A percentile compares a stretch with the other conserved stretches of the same genome.
phyloP scores from a whole-genome alignment of 257 asterid species.

The Capsicum rhomboideum region DNA sequence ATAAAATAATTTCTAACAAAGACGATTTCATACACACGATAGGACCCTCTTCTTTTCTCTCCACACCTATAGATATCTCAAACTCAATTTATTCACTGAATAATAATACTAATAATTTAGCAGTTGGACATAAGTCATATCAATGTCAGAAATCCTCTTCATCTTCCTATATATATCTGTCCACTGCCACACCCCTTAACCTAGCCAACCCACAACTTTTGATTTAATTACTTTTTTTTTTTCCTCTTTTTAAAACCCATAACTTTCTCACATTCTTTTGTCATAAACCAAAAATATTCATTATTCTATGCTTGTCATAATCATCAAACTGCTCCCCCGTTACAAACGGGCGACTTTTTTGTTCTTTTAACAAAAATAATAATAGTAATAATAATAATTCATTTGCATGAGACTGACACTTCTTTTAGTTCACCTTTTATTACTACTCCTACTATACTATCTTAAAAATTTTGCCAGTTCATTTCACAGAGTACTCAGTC shows the following conservation, averaged over 20 bases:
- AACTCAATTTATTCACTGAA: too few species aligned
- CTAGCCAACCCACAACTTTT: conserved; percentile 7
- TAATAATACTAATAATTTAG: neutral
- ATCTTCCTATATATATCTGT: neutral
- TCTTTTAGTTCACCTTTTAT: neutral
- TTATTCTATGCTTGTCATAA: conserved; percentile 12
- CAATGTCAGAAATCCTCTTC: conserved; percentile 32
- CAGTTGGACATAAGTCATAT: conserved; percentile 39
- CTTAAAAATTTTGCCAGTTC: neutral
- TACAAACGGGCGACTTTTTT: conserved; percentile 29
- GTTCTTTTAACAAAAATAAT: neutral
- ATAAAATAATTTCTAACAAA: too few species aligned
- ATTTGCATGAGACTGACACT: conserved; percentile 4
- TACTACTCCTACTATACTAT: neutral
- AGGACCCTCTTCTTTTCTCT: too few species aligned
- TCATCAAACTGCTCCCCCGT: conserved; percentile 62
- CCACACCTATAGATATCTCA: too few species aligned
- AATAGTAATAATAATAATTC: neutral
- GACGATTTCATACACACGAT: too few species aligned
- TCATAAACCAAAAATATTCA: neutral
- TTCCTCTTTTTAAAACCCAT: conserved; percentile 31
- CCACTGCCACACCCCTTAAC: conserved; percentile 28
- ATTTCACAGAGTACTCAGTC: neutral
- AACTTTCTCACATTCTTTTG: conserved; percentile 44
- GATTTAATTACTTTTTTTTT: conserved; percentile 10